Evolutionary conservation across 352 stramenopile genomes (phyloP).

Genomic region (Aphanomyces stellatus): DNA sequence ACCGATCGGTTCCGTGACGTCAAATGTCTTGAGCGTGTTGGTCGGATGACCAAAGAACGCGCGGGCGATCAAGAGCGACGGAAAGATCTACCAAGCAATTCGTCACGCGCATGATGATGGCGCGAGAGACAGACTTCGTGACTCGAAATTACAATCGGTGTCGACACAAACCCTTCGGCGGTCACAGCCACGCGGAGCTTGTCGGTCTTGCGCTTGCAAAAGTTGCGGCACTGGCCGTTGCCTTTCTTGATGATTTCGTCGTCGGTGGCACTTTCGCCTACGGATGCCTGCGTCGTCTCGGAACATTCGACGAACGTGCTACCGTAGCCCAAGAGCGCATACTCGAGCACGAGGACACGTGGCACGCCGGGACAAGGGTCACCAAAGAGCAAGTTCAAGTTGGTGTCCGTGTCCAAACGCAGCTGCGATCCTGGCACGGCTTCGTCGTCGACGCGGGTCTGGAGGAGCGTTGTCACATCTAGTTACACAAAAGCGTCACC

Average conservation of each 20-base stretch:
- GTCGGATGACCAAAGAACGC: slow-evolving; percentile 20
- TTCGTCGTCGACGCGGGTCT: not conserved
- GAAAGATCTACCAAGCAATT: slow-evolving; percentile 9
- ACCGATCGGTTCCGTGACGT: slow-evolving; percentile 7
- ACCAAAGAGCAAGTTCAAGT: slow-evolving; percentile 10
- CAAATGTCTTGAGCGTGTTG: slow-evolving; percentile 17
- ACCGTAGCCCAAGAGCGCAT: slow-evolving; percentile 9
- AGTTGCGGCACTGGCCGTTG: slow-evolving; percentile 6
- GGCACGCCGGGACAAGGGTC: slow-evolving; percentile 10
- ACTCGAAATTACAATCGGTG: not conserved
- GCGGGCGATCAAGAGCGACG: not conserved
- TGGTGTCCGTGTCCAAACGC: not conserved
- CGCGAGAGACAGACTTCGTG: not conserved
- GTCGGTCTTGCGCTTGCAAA: not conserved
- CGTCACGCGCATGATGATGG: not conserved
- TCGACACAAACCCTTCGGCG: slow-evolving; percentile 1
- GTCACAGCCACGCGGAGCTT: slow-evolving; percentile 2
- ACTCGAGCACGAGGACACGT: slow-evolving; percentile 7
- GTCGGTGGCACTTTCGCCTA: slow-evolving; percentile 8
- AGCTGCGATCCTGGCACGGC: not conserved
- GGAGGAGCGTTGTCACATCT: not conserved
- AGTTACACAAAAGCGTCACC: too few relatives aligned
- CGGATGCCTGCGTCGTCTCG: not conserved
- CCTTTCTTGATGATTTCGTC: slow-evolving; percentile 16
- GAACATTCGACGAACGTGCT: not conserved